Evolutionary conservation across 192 early-diverging fungal genomes (phyloP), one percentile per base, ranked within the genome.

Genomic region (Coemansia sp.): DNA sequence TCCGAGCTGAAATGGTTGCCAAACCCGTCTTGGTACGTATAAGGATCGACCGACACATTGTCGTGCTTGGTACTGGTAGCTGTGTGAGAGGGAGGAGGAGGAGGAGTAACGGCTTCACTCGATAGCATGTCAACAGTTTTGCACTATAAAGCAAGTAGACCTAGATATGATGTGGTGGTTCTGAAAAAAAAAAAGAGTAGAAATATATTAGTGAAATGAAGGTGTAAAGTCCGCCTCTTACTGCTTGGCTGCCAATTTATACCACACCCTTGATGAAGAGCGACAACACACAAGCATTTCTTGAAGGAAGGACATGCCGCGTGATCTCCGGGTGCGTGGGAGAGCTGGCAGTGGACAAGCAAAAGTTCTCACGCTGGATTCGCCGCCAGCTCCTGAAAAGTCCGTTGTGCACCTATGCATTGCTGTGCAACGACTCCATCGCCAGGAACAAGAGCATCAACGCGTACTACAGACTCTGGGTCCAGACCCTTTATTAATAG

Each of bases 1-100:
- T 95, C 94, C 14, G 90, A 89, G 39, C 88, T 85, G 64, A 95
- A 94, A 75, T 92, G 87, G 84, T 95, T 98, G 34, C 93, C 94
- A 63, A 96, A 98, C 10, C 96, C 96, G 23, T 83, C 68, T 39
- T 89, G 84, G 78, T 98, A 96, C 53, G 73, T 48, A 75, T 84
- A 77, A n/a, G 74, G 69, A 34, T 78, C 75, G 23, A 21, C 23
- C 11, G 25, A 6, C 29, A 14, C 27, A 57, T 29, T 32, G 31
- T 53, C 25, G 25, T 12, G 29, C 55, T 57, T 55, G 37, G 37
- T 67, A 38, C 51, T 42, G 50, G 27, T 38, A n/a, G 42, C 3
- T 57, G 27, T 19, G 15, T 7, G 29, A 29, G 29, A 32, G 4
- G 55, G 17, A 57, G 7, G 51, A 34, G 55, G 51, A 41, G 39